Evolutionary conservation across 768 basidiomycete species (phyloP).

Genomic region (Xerocomus brunneocitrinus): DNA sequence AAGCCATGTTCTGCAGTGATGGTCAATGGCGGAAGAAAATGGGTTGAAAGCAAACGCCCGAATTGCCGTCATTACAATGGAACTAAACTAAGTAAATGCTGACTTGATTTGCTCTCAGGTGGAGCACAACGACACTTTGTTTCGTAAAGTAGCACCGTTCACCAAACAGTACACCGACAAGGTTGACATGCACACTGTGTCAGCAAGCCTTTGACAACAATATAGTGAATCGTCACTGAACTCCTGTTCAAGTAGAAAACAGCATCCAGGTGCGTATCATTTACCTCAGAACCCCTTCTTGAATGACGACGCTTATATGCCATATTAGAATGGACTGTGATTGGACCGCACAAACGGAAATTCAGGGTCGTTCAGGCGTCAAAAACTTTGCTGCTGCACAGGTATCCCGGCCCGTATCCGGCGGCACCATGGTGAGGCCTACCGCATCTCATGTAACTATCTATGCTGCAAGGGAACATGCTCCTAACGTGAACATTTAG

Average conservation of each 20-base stretch:
- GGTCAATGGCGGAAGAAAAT: background rate
- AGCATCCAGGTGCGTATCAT: background rate
- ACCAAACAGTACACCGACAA: background rate
- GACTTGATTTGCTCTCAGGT: background rate
- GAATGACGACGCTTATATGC: background rate
- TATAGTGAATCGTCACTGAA: background rate
- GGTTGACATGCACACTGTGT: background rate
- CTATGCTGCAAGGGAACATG: background rate
- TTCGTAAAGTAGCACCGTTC: background rate
- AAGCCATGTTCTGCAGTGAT: slow-evolving; percentile 12
- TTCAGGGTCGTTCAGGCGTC: slow-evolving; percentile 5
- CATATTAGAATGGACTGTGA: background rate
- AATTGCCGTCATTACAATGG: background rate
- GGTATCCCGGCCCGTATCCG: background rate
- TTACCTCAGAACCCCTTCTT: background rate
- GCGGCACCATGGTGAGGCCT: slow-evolving; percentile 1
- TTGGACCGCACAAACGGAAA: background rate
- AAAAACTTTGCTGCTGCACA: background rate
- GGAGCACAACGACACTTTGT: background rate
- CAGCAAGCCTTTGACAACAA: background rate
- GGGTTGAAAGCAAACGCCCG: background rate
- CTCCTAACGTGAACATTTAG: background rate
- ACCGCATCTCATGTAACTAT: background rate
- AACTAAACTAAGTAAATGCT: background rate
- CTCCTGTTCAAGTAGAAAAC: background rate